Conservation (phyloP, 306 rosid genomes). For the Trifolium repens region DNA sequence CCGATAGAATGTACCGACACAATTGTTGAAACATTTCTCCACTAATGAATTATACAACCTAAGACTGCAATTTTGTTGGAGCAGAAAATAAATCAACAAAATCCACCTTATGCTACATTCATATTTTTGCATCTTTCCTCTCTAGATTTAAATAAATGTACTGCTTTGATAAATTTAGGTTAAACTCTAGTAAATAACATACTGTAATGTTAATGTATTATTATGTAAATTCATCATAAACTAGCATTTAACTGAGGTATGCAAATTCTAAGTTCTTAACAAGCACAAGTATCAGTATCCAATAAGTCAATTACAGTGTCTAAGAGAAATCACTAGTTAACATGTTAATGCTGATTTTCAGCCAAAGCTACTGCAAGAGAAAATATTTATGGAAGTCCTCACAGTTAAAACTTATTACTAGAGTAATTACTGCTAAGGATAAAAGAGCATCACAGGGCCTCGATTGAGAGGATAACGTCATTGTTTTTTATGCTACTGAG, state of each 20-base stretch:
- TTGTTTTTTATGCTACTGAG: no score
- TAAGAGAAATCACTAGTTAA: constrained; percentile 7
- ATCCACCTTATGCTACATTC: not conserved
- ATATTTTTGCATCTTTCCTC: not conserved
- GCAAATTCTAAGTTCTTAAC: constrained; percentile 3
- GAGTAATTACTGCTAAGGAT: not conserved
- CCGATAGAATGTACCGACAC: constrained; percentile 50
- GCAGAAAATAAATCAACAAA: constrained; percentile 37
- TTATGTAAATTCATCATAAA: no score
- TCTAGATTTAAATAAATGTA: constrained; percentile 23
- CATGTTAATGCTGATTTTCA: constrained; percentile 1
- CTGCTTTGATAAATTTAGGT: not conserved
- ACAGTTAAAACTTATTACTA: not conserved
- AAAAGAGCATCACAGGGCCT: not conserved
- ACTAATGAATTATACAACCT: constrained; percentile 56
- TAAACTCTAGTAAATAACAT: constrained; percentile 11
- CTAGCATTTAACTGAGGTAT: no score
- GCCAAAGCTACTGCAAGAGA: not conserved
- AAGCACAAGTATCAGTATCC: constrained; percentile 16
- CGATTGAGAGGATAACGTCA: no score
- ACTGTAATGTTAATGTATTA: no score
- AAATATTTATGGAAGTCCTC: not conserved
- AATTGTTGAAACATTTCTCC: constrained; percentile 52
- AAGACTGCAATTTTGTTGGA: constrained; percentile 50
- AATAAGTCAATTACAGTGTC: constrained; percentile 10